Evolutionary conservation across 495 filamentous ascomycete species (phyloP), one percentile per base, ranked within the genome.

Genomic region (Delitschia confertaspora): DNA sequence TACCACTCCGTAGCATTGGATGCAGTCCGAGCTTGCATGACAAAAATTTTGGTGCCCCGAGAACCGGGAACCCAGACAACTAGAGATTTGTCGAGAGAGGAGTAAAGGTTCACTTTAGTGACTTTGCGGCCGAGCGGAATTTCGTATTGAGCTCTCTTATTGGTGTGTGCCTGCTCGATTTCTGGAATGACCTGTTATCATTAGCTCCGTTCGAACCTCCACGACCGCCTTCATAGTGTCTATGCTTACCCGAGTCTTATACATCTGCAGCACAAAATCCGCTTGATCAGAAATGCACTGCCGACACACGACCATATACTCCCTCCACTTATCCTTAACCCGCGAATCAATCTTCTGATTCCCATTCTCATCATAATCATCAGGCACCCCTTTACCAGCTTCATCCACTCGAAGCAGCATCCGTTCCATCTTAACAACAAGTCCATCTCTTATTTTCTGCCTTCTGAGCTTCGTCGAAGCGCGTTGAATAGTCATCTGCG

Each of bases 1-100:
- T 81, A 85, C 82, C 82, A 86, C 53, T 86, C 82, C 20, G 80
- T 72, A 16, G 78, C 71, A 45, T 74, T 75, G 4, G 77, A 78
- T 6, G 71, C 66, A 29, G 80, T 83, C 14, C 76, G 71, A 3
- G 82, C 71, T 13, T 77, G 74, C 52, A 86, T 63, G 26, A 83
- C 80, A 51, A 75, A 83, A 32, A 86, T 81, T 40, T 65, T 70
- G 6, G 75, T 80, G 11, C 79, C 77, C 10, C 47, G 59, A 39
- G 68, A 74, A 47, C 60, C 64, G 14, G 74, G 71, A 21, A 69
- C 56, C 80, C 80, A 86, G 6, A 85, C 62, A 13, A 81, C 80
- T 10, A 85, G 63, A 3, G 79, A 81, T 57, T 85, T 85, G 53
- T 86, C 82, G 14, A 86, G 60, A 9, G 78, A 66, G 8, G 82